phyloP scores from a whole-genome alignment of 2,329 filamentous ascomycete genomes.

The Beauveria scarabaeidicola region DNA sequence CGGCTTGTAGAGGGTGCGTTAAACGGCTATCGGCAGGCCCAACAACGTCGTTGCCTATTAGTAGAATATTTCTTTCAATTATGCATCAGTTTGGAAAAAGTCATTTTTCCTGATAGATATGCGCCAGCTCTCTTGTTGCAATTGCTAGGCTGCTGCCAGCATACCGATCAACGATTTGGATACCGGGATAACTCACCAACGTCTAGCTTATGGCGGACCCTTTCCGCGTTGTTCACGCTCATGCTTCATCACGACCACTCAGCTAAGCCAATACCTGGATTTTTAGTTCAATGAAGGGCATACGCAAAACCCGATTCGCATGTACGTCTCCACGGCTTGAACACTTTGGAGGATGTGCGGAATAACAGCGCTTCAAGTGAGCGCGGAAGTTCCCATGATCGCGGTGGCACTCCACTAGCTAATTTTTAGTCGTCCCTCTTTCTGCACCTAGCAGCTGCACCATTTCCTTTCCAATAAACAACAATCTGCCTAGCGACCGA shows the following conservation, averaged over 20 bases:
- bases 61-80: too few relatives aligned
- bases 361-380: neutral
- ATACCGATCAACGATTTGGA: too few relatives aligned
- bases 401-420: neutral
- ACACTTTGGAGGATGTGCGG: neutral
- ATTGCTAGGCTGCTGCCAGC: too few relatives aligned
- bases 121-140: too few relatives aligned
- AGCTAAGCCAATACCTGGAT: neutral
- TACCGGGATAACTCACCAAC: too few relatives aligned
- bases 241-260: neutral
- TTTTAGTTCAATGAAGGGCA: neutral
- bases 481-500: neutral
- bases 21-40: too few relatives aligned
- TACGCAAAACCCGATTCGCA: neutral
- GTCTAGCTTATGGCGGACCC: neutral
- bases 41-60: too few relatives aligned
- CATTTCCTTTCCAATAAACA: neutral
- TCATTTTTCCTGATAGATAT: too few relatives aligned
- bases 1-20: too few relatives aligned
- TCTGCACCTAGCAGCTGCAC: neutral
- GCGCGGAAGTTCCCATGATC: neutral
- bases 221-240: neutral
- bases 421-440: neutral
- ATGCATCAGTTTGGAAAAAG: too few relatives aligned
- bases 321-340: too few relatives aligned